Base-by-base conservation (phyloP, 1,284 basidiomycete genomes). In the Fomitopsis palustris region DNA sequence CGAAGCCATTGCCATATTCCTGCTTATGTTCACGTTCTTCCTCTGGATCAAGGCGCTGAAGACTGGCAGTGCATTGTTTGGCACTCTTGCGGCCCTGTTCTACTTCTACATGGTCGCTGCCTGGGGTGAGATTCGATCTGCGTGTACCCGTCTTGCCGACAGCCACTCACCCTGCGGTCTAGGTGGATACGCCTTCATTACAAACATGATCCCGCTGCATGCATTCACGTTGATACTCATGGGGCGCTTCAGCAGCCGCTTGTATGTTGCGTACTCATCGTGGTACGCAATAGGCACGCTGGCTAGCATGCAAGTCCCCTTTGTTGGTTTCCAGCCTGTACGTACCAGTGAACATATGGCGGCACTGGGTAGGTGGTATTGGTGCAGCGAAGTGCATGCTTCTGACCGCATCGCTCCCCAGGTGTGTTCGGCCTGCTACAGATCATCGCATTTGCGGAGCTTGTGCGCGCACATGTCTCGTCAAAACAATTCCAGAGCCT, bases 31-130 rank as follows among this genome's bases (percentile, higher is more conserved):
- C 76, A 98, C 96, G 8, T 99, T 99, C 78, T 99, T 87, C 79
- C 84, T 86, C 62, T 99, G 97, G 97, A 96, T 99, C 75, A 95
- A 93, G 72, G 96, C 97, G 23, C 80, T 98, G 60, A 98, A 98
- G 77, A 85, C 87, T 51, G 97, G 97, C 41, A 96, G 93, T 61
- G 95, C 95, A 0, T 84, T 96, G 62, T 98, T 87, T 70, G 96
- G 95, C 39, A 93, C 93, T 21, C 72, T 92, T 51, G 90, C 96
- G 23, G 97, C 96, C 7, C 78, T 99, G 16, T 98, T 99, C 78
- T 99, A 99, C 80, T 98, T 98, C 67, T 99, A 98, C 84, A 99
- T 99, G 97, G 97, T 99, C 17, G 96, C 97, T 53, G 97, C 97
- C 14, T 99, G 97, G 97, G 97, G 97, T 90, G 64, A 61, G 83